Conservation (phyloP, 345 rosid genomes). For the Eucalyptus sideroxylon region DNA sequence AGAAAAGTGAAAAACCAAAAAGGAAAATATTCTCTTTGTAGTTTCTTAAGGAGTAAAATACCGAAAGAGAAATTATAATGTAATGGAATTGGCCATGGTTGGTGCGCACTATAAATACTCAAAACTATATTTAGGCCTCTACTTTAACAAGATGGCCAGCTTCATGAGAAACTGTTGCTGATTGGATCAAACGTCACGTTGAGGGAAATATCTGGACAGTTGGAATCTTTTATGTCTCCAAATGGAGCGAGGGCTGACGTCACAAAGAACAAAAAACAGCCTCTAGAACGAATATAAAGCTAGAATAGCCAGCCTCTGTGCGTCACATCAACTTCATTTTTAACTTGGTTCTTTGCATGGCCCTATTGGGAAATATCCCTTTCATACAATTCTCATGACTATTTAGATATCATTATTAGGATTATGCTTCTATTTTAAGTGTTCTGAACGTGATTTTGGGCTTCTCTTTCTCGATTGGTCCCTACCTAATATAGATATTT, state of each 20-base stretch:
- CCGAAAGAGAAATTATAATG: neutral
- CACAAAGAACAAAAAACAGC: neutral
- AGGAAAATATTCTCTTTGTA: neutral
- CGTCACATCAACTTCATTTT: neutral
- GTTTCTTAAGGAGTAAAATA: neutral
- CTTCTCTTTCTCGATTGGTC: neutral
- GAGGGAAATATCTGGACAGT: neutral
- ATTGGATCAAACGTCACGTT: neutral
- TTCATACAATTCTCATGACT: neutral
- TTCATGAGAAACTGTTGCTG: neutral
- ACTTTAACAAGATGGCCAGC: neutral
- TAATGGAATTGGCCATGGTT: neutral
- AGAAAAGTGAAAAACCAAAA: neutral
- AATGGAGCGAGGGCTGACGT: neutral
- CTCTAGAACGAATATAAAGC: neutral
- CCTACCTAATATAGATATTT: neutral
- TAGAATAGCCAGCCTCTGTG: neutral
- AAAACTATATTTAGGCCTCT: neutral
- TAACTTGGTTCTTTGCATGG: neutral
- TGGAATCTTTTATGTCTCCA: neutral
- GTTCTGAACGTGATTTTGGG: neutral
- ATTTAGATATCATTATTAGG: neutral
- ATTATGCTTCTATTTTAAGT: neutral
- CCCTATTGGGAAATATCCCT: neutral
- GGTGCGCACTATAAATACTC: neutral